phyloP scores from a whole-genome alignment of 208 protist genomes.

The Trypanosoma congolense region DNA sequence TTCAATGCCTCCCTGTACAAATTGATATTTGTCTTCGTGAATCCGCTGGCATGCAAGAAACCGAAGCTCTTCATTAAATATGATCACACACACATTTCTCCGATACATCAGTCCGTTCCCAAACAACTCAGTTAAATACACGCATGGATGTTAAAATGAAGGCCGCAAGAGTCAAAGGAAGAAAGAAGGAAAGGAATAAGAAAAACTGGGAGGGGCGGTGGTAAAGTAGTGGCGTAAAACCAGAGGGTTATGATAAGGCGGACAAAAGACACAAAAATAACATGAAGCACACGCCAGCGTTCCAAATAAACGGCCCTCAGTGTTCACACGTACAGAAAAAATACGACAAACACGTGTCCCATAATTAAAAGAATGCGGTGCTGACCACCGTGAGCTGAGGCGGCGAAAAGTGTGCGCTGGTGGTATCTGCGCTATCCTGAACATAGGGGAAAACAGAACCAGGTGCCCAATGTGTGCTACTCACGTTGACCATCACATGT shows the following conservation, averaged over 20 bases:
- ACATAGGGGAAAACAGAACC: too few relatives aligned
- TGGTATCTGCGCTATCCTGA: too few relatives aligned
- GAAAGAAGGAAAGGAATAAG: not conserved
- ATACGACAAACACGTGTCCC: too few relatives aligned
- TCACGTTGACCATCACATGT: not conserved
- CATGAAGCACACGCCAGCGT: too few relatives aligned
- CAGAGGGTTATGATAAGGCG: not conserved
- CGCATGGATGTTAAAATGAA: not conserved
- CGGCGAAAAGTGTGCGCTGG: too few relatives aligned
- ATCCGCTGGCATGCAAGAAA: slow-evolving; percentile 66
- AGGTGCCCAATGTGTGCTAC: not conserved
- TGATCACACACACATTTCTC: slow-evolving; percentile 66
- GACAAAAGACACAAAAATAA: slow-evolving; percentile 1
- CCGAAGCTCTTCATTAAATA: slow-evolving; percentile 65
- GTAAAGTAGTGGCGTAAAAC: not conserved
- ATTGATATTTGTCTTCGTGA: slow-evolving; percentile 39
- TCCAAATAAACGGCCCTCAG: too few relatives aligned
- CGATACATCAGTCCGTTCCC: slow-evolving; percentile 47
- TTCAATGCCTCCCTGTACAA: slow-evolving; percentile 79
- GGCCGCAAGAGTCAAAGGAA: not conserved
- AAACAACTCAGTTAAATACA: not conserved
- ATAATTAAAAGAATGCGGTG: too few relatives aligned
- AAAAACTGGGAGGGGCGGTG: not conserved
- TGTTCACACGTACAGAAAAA: too few relatives aligned
- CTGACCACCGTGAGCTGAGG: too few relatives aligned